Evolutionary conservation across 768 basidiomycete genomes (phyloP).

Genomic region (Lentinula lateritia): DNA sequence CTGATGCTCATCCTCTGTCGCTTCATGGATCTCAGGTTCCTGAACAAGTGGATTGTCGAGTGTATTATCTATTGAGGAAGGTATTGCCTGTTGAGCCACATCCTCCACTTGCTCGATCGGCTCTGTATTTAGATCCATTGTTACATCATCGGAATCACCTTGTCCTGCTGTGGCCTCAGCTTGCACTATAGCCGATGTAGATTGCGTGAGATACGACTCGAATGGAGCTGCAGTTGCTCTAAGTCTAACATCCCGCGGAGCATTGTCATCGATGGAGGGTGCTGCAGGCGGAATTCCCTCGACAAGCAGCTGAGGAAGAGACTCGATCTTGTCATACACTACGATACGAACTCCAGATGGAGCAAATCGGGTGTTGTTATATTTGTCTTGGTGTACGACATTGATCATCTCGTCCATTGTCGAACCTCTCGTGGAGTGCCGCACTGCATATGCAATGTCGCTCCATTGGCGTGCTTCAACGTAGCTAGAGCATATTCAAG

Average conservation of each 20-base stretch:
- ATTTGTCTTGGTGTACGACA: conserved; percentile 15
- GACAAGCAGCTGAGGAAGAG: conserved; percentile 24
- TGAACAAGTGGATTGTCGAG: conserved; percentile 9
- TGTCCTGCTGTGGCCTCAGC: conserved; percentile 5
- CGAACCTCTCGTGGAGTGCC: conserved; percentile 8
- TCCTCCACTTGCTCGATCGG: conserved; percentile 8
- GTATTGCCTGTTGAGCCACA: not conserved
- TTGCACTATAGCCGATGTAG: not conserved
- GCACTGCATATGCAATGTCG: conserved; percentile 17
- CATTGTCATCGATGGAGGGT: conserved; percentile 10
- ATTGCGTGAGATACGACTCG: not conserved
- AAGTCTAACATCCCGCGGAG: conserved; percentile 14
- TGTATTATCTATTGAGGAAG: not conserved
- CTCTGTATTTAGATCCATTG: conserved; percentile 11
- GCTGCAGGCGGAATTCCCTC: not conserved
- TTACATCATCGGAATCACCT: conserved; percentile 6
- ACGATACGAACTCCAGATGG: conserved; percentile 21
- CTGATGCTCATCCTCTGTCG: conserved; percentile 19
- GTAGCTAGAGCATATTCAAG: conserved; percentile 10
- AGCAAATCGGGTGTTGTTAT: not conserved
- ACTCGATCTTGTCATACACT: conserved; percentile 20
- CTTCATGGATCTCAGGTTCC: conserved; percentile 13
- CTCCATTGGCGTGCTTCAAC: conserved; percentile 22
- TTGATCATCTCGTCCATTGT: conserved; percentile 22
- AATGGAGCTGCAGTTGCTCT: not conserved